Evolutionary conservation across 495 filamentous ascomycete genomes (phyloP).

Genomic region (Thozetella sp.): DNA sequence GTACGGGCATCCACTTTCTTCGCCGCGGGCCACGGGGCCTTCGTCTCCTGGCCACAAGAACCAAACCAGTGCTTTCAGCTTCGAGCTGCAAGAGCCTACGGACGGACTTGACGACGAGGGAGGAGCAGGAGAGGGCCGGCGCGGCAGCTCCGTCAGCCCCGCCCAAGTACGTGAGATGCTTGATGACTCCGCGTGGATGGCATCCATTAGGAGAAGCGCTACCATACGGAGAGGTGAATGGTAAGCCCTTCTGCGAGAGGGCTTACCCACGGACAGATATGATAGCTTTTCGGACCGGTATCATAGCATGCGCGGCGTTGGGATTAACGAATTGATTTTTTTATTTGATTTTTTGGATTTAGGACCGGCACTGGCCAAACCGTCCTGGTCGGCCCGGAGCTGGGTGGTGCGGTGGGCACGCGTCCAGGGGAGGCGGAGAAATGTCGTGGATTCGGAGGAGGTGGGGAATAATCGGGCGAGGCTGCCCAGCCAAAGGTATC

Average conservation of each 20-base stretch:
- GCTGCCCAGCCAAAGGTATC: too few species aligned
- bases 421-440: too few species aligned
- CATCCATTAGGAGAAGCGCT: constrained; percentile 87
- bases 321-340: neutral
- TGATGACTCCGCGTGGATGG: constrained; percentile 87
- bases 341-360: neutral
- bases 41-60: constrained; percentile 26
- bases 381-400: too few species aligned
- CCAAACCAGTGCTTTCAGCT: constrained; percentile 41
- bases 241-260: neutral
- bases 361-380: neutral
- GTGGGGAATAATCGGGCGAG: too few species aligned
- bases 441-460: too few species aligned
- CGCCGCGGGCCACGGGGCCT: constrained; percentile 27
- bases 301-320: neutral
- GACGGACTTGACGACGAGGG: constrained; percentile 14
- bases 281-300: constrained; percentile 5
- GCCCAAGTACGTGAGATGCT: constrained; percentile 80
- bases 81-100: constrained; percentile 37
- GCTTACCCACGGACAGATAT: constrained; percentile 7
- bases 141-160: constrained; percentile 72
- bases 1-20: constrained; percentile 41
- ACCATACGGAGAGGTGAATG: constrained; percentile 59
- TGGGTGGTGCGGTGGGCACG: too few species aligned
- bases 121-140: constrained; percentile 41